Percentiles rank a stretch among this genome's conserved stretches.
phyloP scores from a whole-genome alignment of 805 yeast genomes.

The Komagataella populi region DNA sequence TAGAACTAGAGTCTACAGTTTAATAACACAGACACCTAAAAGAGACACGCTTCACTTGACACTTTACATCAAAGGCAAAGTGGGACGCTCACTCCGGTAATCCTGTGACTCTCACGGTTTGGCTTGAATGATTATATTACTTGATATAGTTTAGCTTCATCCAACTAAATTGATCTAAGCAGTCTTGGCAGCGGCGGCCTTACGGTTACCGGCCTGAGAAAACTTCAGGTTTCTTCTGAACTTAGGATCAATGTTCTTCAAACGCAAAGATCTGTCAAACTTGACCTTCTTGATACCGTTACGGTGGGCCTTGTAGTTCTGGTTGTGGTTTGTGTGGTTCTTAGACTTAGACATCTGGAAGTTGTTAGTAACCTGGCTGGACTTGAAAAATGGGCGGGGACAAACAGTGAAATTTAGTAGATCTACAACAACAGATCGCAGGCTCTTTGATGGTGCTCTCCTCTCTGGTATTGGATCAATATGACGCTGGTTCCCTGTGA shows the following conservation, averaged over 20 bases:
- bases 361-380: neutral
- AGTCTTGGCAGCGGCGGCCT: slow-evolving; percentile 52
- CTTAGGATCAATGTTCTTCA: slow-evolving; percentile 98
- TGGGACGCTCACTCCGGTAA: neutral
- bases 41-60: neutral
- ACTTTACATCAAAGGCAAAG: neutral
- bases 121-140: neutral
- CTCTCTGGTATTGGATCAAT: neutral
- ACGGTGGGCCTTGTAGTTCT: slow-evolving; percentile 98
- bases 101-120: neutral
- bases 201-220: slow-evolving; percentile 96
- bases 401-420: neutral
- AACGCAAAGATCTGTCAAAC: slow-evolving; percentile 95
- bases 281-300: slow-evolving; percentile 99
- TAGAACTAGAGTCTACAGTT: neutral
- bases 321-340: slow-evolving; percentile 99
- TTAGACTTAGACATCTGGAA: slow-evolving; percentile 91
- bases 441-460: neutral
- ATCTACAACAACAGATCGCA: neutral
- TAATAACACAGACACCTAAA: neutral
- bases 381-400: neutral
- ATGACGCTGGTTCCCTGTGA: neutral
- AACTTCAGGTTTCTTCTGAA: slow-evolving; percentile 99
- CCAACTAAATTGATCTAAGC: neutral
- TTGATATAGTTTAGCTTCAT: neutral